These are phyloP conservation scores for Furcasterigmium furcatum DNA, from an alignment of 2,329 filamentous ascomycete species.

Conservation along the genomic window DNA sequence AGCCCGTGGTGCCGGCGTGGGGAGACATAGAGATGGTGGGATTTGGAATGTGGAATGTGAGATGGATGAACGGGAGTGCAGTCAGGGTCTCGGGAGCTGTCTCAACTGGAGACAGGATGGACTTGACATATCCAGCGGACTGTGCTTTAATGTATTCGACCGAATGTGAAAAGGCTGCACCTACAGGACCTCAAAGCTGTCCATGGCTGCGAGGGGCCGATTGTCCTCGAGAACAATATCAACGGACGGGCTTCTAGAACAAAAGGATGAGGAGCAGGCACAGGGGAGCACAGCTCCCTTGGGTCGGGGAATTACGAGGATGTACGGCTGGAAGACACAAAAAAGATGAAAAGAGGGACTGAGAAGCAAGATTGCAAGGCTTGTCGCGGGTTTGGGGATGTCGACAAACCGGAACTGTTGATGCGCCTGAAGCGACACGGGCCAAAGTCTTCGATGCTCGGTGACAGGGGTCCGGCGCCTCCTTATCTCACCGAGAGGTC, in stretches of 20 bases:
- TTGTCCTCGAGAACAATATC: background rate
- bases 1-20: background rate
- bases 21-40: background rate
- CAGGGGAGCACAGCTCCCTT: background rate
- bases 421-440: background rate
- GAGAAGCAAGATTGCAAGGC: background rate
- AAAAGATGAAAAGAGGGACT: background rate
- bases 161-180: background rate
- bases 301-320: background rate
- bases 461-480: too few relatives aligned
- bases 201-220: background rate
- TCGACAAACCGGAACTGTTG: too few relatives aligned
- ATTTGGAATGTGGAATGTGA: background rate
- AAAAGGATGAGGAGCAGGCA: background rate
- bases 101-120: background rate
- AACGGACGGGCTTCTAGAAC: background rate
- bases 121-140: too few relatives aligned
- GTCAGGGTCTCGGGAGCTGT: background rate
- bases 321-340: background rate
- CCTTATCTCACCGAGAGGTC: too few relatives aligned
- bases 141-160: too few relatives aligned
- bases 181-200: background rate
- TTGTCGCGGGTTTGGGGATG: too few relatives aligned
- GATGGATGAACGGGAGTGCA: background rate
- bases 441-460: too few relatives aligned